phyloP scores from a whole-genome alignment of 176 grass and related monocot species.

The Secale cereale region DNA sequence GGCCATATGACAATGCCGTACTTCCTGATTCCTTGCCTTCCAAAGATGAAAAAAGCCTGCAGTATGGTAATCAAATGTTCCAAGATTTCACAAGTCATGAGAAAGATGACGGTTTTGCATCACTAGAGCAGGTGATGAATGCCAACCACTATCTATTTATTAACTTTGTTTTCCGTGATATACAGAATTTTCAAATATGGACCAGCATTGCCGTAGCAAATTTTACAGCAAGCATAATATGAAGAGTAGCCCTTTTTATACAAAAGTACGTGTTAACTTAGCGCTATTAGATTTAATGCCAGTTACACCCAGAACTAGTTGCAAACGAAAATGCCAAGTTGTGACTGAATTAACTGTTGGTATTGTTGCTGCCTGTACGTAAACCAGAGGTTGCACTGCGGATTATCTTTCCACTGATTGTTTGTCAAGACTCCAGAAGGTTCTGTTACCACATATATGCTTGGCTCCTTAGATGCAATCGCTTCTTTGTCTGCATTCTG shows the following conservation, averaged over 20 bases:
- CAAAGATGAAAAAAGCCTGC: conserved; percentile 38
- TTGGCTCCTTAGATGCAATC: neutral
- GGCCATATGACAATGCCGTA: conserved; percentile 32
- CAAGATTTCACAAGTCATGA: conserved; percentile 39
- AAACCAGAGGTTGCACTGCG: neutral
- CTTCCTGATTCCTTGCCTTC: conserved; percentile 32
- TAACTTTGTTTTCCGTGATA: conserved; percentile 11
- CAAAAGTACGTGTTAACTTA: neutral
- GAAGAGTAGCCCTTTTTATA: neutral
- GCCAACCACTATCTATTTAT: neutral
- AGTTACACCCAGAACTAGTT: neutral
- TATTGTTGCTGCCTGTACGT: neutral
- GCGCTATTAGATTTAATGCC: neutral
- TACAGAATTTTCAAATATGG: conserved; percentile 12
- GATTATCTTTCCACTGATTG: neutral
- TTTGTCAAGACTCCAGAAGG: neutral
- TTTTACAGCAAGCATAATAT: neutral
- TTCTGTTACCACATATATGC: conserved; percentile 6
- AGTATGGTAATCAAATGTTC: conserved; percentile 30
- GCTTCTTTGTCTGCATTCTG: neutral
- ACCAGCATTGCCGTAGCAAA: neutral
- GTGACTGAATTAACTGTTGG: neutral
- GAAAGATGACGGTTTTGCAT: conserved; percentile 88
- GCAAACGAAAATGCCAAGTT: neutral
- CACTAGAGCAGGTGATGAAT: conserved; percentile 86